Evolutionary conservation across 768 basidiomycete genomes (phyloP), one percentile per base, ranked within the genome.

Genomic region (Austroboletus festivus): DNA sequence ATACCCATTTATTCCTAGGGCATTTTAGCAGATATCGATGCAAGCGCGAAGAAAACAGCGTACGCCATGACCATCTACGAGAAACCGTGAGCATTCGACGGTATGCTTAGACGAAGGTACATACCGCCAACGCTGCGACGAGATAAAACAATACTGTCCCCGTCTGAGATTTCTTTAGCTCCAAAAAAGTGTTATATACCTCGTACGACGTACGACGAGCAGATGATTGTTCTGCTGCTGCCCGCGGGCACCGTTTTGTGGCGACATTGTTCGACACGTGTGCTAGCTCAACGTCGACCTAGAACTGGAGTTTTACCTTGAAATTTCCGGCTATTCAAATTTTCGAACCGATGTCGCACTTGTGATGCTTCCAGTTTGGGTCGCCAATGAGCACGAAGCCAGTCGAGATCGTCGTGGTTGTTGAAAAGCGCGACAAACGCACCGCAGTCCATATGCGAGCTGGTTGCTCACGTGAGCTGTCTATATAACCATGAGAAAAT

Each of bases 31-130:
- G 43, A 51, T 33, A 50, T 53, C 37, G 50, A 24, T 20, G 21
- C 9, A 52, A 68, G 50, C 20, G 61, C 52, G 21, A 44, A 59
- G n/a, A 52, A 62, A 51, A 38, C 59, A 47, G 47, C 66, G 42
- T 76, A 92, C 86, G 89, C 92, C 79, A 93, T 85, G 56, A 93
- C 86, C 91, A 93, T 92, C 89, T 92, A 62, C 0, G 38, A 44
- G 46, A 19, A n/a, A n/a, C n/a, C n/a, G n/a, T n/a, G n/a, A n/a
- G n/a, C n/a, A n/a, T n/a, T n/a, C n/a, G n/a, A n/a, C n/a, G n/a
- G n/a, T n/a, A n/a, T n/a, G n/a, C n/a, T n/a, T n/a, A 38, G 24
- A 16, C 22, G 24, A 7, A 5, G 18, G 20, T 3, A 82, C 90
- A 58, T 69, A 93, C 91, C 62, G 87, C 78, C 49, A 93, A 69